phyloP scores from a whole-genome alignment of 148 eudicot species.

The Rhododendron kiyosumense region DNA sequence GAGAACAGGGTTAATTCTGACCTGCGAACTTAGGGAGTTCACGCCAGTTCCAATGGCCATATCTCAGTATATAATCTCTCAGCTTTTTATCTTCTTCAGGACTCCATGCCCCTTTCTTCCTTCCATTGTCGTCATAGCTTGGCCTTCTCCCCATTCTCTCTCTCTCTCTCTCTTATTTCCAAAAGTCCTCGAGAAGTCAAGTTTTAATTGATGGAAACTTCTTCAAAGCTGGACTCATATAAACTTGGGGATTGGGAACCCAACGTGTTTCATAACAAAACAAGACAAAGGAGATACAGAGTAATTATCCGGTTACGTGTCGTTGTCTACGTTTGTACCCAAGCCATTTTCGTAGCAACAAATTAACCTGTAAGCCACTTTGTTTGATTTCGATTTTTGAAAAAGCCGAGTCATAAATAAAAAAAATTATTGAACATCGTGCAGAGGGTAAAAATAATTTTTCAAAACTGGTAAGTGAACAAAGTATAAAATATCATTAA shows the following conservation, averaged over 20 bases:
- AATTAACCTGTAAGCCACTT: too few relatives aligned
- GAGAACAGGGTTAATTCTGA: background rate
- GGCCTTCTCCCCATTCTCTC: slow-evolving; percentile 39
- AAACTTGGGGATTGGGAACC: background rate
- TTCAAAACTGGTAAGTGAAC: too few relatives aligned
- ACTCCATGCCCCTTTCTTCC: slow-evolving; percentile 50
- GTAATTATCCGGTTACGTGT: too few relatives aligned
- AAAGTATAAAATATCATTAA: too few relatives aligned
- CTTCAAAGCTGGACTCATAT: background rate
- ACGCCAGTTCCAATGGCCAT: slow-evolving; percentile 49
- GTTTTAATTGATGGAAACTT: background rate
- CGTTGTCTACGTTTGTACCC: too few relatives aligned
- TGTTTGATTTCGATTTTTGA: too few relatives aligned
- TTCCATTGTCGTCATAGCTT: slow-evolving; percentile 31
- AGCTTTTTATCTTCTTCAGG: slow-evolving; percentile 17
- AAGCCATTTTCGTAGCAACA: too few relatives aligned
- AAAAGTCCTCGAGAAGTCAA: background rate
- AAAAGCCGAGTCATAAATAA: too few relatives aligned
- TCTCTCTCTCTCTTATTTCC: background rate
- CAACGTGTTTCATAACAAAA: background rate
- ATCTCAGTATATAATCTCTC: slow-evolving; percentile 22
- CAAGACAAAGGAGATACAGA: background rate
- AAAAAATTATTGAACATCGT: too few relatives aligned
- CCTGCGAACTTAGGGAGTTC: slow-evolving; percentile 42
- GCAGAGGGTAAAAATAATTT: too few relatives aligned